phyloP scores from a whole-genome alignment of 2,329 filamentous ascomycete species.

The Domatiomyces catenatus region DNA sequence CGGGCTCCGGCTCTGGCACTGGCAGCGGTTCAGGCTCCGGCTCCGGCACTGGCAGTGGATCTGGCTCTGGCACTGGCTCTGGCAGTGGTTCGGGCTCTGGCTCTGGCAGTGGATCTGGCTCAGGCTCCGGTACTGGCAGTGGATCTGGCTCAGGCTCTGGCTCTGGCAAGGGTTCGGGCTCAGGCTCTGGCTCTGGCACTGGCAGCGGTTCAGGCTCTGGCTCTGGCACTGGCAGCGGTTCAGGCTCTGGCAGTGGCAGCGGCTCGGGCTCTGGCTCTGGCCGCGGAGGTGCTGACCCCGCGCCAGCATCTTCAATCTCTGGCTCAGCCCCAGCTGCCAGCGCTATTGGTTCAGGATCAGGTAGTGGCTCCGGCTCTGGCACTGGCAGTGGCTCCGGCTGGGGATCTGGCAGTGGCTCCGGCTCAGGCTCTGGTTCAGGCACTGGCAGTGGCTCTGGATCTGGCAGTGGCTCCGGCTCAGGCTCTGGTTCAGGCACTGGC shows the following conservation, averaged over 20 bases:
- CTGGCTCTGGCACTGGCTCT: too few species aligned
- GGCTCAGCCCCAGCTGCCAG: background rate
- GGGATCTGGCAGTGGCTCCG: background rate
- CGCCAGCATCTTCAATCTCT: too few species aligned
- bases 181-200: background rate
- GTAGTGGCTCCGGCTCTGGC: background rate
- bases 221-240: background rate
- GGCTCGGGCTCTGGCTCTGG: background rate
- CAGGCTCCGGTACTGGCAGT: too few species aligned
- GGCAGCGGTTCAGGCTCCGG: background rate
- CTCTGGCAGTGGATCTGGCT: background rate
- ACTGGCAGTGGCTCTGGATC: background rate
- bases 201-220: background rate
- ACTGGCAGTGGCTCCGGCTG: background rate
- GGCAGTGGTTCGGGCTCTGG: background rate
- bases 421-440: background rate
- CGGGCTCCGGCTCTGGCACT: background rate
- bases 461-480: background rate
- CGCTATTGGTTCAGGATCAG: background rate
- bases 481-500: background rate
- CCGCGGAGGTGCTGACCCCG: background rate
- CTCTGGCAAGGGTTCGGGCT: background rate
- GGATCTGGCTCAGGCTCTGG: background rate
- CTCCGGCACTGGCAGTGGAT: background rate
- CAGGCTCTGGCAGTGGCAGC: background rate